Base-by-base conservation (phyloP, 2,329 filamentous ascomycete genomes). In the Apiospora aurea region DNA sequence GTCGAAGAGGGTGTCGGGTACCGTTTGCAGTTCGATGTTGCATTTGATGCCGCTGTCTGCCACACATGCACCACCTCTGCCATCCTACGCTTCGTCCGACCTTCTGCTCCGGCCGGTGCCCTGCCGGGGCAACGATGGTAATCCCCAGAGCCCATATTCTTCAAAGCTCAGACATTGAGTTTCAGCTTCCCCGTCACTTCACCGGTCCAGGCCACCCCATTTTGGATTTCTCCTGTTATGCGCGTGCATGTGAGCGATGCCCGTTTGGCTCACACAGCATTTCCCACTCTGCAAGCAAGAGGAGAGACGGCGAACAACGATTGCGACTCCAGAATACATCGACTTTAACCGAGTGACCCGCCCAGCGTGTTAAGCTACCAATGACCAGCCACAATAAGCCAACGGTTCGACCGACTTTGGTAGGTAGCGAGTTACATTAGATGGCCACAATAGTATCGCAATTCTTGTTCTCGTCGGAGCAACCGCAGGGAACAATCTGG, bases 161-260 rank as follows among this genome's bases (percentile, higher is more conserved):
- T 41, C 57, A 24, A 64, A 10, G 29, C 57, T 64, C 21, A 64
- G 57, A 64, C 57, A 64, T 41, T 64, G 57, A 64, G 57, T 64
- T 64, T 64, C 57, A 64, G 57, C 57, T 64, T 64, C 29, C 38
- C 29, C 57, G 57, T 64, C 57, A n/a, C 34, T 64, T 64, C 34
- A 64, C 57, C 57, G 21, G 34, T 41, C 41, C 34, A 11, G 57
- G 57, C 57, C 57, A 41, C 34, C n/a, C 29, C 34, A 41, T 64
- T 41, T n/a, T 64, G 18, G 4, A 64, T 41, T 64, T 41, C 8
- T 64, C 18, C n/a, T 64, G 18, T 64, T 64, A 21, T 38, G 16
- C 16, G 57, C 21, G 57, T 64, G 57, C 57, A 64, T 41, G 41
- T 41, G 21, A 11, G 21, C 29, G 21, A 41, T 64, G 57, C 57